These are phyloP conservation scores for Russula olivacea DNA, from an alignment of 768 basidiomycete genomes.

Conservation along the genomic window DNA sequence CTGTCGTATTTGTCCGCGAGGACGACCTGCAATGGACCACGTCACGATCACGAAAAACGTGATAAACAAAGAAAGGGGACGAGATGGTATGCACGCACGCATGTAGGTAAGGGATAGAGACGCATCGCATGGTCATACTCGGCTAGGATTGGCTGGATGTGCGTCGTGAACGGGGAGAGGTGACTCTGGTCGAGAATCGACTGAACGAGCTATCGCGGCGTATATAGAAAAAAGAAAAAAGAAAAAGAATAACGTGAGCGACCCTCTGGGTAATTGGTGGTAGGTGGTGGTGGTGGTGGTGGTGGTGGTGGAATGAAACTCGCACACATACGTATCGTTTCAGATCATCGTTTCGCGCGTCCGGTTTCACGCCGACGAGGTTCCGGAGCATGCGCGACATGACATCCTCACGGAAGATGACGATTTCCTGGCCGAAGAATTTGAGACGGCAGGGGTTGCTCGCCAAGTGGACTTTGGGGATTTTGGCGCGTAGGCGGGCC, in stretches of 20 bases:
- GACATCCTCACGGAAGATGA: slow-evolving; percentile 85
- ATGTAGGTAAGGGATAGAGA: slow-evolving; percentile 89
- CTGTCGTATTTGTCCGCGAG: slow-evolving; percentile 96
- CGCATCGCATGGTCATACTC: slow-evolving; percentile 91
- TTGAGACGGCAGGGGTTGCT: slow-evolving; percentile 92
- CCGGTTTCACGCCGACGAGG: slow-evolving; percentile 80
- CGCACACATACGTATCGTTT: slow-evolving; percentile 71
- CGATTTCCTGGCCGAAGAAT: slow-evolving; percentile 94
- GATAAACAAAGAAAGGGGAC: background rate
- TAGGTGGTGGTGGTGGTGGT: too few species aligned
- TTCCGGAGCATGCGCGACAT: slow-evolving; percentile 95
- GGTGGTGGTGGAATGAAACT: too few species aligned
- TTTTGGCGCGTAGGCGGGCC: slow-evolving; percentile 56
- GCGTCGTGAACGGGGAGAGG: slow-evolving; percentile 77
- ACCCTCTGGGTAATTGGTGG: background rate
- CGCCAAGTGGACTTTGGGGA: slow-evolving; percentile 78
- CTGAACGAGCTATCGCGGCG: slow-evolving; percentile 71
- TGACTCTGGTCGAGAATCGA: slow-evolving; percentile 94
- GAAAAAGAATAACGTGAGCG: background rate
- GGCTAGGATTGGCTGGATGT: slow-evolving; percentile 79
- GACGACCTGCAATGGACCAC: slow-evolving; percentile 51
- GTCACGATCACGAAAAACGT: slow-evolving; percentile 20
- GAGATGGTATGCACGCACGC: slow-evolving; percentile 52
- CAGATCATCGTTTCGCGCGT: slow-evolving; percentile 69
- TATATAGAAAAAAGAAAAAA: background rate